phyloP scores from a whole-genome alignment of 805 yeast genomes.

The Martiniozyma abietophila region DNA sequence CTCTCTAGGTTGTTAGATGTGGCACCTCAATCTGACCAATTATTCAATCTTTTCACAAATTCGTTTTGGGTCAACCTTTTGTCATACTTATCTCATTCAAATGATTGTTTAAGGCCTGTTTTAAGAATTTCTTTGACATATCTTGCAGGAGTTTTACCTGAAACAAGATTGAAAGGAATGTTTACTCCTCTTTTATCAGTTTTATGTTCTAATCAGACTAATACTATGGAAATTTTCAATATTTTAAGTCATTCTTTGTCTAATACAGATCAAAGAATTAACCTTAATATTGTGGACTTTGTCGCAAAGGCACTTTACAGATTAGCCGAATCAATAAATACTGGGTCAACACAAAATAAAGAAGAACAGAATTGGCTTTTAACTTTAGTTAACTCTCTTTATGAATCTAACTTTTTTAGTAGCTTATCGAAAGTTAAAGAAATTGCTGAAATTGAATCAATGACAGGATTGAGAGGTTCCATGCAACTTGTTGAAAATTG shows the following conservation, averaged over 20 bases:
- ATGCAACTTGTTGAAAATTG: slow-evolving; percentile 11
- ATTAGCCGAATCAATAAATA: slow-evolving; percentile 28
- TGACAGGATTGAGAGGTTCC: slow-evolving; percentile 14
- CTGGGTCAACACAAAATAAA: not conserved
- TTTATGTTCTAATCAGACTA: slow-evolving; percentile 7
- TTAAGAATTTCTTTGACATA: slow-evolving; percentile 27
- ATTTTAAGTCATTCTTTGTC: slow-evolving; percentile 34
- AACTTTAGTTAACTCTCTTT: slow-evolving; percentile 8
- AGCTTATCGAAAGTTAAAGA: slow-evolving; percentile 14
- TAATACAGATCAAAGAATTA: slow-evolving; percentile 35
- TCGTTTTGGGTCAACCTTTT: no score
- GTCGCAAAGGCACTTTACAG: slow-evolving; percentile 35
- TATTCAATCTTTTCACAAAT: no score
- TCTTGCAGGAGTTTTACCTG: slow-evolving; percentile 36
- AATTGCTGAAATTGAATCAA: slow-evolving; percentile 18
- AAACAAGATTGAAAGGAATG: slow-evolving; percentile 22
- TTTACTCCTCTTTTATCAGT: slow-evolving; percentile 19
- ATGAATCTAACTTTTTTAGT: slow-evolving; percentile 12
- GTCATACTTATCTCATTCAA: no score
- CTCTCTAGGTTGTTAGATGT: no score
- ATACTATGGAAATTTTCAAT: slow-evolving; percentile 25
- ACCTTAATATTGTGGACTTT: slow-evolving; percentile 35
- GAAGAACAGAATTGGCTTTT: slow-evolving; percentile 24
- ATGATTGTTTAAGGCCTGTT: slow-evolving; percentile 5
- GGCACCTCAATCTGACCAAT: no score